Conservation (phyloP, 257 asterid genomes). For the Haberlea rhodopensis region DNA sequence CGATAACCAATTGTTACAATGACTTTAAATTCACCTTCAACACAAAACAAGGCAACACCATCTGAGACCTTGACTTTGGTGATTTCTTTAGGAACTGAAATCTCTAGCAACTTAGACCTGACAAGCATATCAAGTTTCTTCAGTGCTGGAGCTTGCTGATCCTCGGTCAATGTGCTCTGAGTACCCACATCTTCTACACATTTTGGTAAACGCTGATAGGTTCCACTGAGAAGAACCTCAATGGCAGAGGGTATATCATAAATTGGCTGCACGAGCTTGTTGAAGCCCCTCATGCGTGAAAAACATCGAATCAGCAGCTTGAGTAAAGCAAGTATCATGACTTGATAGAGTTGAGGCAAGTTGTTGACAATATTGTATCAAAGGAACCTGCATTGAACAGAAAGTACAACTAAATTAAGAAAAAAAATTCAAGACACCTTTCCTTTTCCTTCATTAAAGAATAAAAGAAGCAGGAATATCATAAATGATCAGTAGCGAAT, state of each 20-base stretch:
- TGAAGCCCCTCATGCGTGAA: slow-evolving; percentile 99
- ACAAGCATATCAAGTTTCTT: slow-evolving; percentile 84
- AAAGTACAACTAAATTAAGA: slow-evolving; percentile 20
- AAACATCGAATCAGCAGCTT: slow-evolving; percentile 98
- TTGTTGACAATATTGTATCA: slow-evolving; percentile 88
- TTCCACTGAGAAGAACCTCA: slow-evolving; percentile 87
- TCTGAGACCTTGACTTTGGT: slow-evolving; percentile 69
- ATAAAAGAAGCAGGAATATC: slow-evolving; percentile 11
- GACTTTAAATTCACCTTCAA: slow-evolving; percentile 94
- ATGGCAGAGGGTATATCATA: slow-evolving; percentile 95
- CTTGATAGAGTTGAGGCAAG: slow-evolving; percentile 85
- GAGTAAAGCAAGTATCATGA: slow-evolving; percentile 95
- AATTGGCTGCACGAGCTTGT: slow-evolving; percentile 97
- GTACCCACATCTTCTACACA: slow-evolving; percentile 87
- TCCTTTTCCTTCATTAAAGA: slow-evolving; percentile 19
- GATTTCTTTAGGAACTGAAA: slow-evolving; percentile 80
- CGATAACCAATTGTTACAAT: slow-evolving; percentile 96
- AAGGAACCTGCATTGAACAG: slow-evolving; percentile 75
- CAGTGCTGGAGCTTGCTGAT: slow-evolving; percentile 77
- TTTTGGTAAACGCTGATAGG: slow-evolving; percentile 81
- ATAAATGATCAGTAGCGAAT: slow-evolving; percentile 7
- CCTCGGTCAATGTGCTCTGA: slow-evolving; percentile 61
- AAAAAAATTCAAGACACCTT: slow-evolving; percentile 4
- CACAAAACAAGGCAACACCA: slow-evolving; percentile 84
- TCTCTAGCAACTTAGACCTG: slow-evolving; percentile 81